phyloP scores from a whole-genome alignment of 306 rosid genomes.

The Ormosia semicastrata region DNA sequence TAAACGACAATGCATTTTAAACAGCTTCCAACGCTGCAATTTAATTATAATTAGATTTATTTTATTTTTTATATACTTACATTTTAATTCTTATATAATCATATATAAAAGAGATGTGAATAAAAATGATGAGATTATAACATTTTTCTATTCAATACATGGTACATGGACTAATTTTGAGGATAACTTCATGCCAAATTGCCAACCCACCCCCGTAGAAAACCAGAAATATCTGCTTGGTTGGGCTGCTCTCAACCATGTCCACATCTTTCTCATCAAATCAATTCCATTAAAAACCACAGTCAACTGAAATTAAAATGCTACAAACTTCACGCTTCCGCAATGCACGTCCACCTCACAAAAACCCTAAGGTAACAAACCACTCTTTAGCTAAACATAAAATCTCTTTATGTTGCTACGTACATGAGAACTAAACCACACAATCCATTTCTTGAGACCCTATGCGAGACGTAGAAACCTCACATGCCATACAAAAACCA shows the following conservation, averaged over 20 bases:
- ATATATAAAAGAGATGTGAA: no score
- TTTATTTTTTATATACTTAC: no score
- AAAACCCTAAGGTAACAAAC: conserved; percentile 34
- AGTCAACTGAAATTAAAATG: not conserved
- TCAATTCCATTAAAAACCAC: not conserved
- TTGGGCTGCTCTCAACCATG: conserved; percentile 1
- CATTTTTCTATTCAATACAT: not conserved
- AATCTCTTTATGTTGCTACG: conserved; percentile 23
- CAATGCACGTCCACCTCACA: conserved; percentile 31
- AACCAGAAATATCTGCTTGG: conserved; percentile 6
- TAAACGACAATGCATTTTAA: no score
- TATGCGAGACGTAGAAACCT: conserved; percentile 44
- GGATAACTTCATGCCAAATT: not conserved
- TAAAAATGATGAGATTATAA: no score
- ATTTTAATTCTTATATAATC: no score
- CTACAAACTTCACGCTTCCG: not conserved
- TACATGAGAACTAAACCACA: conserved; percentile 48
- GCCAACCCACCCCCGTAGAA: not conserved
- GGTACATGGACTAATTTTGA: not conserved
- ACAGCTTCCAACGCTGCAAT: no score
- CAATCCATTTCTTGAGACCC: conserved; percentile 24
- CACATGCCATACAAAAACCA: conserved; percentile 51
- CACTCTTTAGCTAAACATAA: not conserved
- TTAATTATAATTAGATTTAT: no score
- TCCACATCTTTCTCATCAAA: conserved; percentile 30